Evolutionary conservation across 2,329 filamentous ascomycete genomes (phyloP).

Genomic region (Neofusicoccum kwambonambiense): DNA sequence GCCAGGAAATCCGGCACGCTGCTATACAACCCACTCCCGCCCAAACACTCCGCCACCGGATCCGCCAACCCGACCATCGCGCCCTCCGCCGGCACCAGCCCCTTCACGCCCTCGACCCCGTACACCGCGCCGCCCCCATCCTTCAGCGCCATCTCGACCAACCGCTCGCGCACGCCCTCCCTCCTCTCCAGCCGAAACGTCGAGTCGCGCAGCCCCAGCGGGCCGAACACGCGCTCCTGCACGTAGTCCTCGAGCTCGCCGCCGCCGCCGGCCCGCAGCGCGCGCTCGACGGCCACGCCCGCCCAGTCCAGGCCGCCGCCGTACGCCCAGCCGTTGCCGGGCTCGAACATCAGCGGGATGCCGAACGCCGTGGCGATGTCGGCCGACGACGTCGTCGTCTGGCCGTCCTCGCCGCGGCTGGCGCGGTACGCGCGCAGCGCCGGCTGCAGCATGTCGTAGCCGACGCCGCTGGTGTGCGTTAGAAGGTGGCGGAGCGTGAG

Average conservation of each 20-base stretch:
- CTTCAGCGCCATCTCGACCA: slow-evolving; percentile 27
- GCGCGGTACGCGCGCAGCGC: slow-evolving; percentile 17
- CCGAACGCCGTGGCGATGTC: slow-evolving; percentile 18
- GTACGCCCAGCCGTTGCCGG: slow-evolving; percentile 25
- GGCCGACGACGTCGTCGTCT: neutral
- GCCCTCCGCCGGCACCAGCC: slow-evolving; percentile 26
- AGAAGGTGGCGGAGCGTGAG: slow-evolving; percentile 21
- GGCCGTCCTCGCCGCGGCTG: slow-evolving; percentile 18
- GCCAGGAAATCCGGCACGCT: neutral
- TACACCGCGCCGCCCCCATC: slow-evolving; percentile 22
- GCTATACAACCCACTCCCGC: neutral
- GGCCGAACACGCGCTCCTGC: slow-evolving; percentile 25
- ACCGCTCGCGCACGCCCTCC: neutral
- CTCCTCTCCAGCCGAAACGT: slow-evolving; percentile 22
- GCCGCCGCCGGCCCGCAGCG: slow-evolving; percentile 20
- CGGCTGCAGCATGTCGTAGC: slow-evolving; percentile 23
- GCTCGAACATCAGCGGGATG: slow-evolving; percentile 27
- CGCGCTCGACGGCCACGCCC: slow-evolving; percentile 26
- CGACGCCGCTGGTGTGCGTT: slow-evolving; percentile 28
- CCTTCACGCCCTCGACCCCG: slow-evolving; percentile 24
- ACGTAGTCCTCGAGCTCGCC: slow-evolving; percentile 26
- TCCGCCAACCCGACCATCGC: slow-evolving; percentile 1
- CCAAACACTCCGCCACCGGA: neutral
- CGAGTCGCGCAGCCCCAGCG: slow-evolving; percentile 25
- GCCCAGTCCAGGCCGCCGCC: slow-evolving; percentile 25